Base-by-base conservation (phyloP, 2,329 filamentous ascomycete genomes). In the Westerdykella sp. region DNA sequence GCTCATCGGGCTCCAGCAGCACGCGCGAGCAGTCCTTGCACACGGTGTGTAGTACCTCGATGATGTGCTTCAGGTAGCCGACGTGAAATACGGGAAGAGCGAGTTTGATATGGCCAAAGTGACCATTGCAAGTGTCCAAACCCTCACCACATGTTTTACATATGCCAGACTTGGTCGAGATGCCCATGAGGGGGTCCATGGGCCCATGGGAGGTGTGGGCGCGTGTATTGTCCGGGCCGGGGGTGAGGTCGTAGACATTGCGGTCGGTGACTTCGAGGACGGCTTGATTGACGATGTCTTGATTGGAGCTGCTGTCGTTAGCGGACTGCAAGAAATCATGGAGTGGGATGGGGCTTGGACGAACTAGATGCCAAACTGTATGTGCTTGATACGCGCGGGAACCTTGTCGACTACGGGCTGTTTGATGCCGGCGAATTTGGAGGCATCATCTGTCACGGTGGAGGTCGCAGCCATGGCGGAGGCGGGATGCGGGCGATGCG, bases 191-290 rank as follows among this genome's bases (percentile, higher is more conserved):
- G 49, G 80, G 77, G 68, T 98, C 93, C 51, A 97, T 80, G 35
- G 91, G 87, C 36, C 93, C 93, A 73, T 97, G 80, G 45, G 78
- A 74, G 45, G 85, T 87, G 14, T 89, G 81, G 41, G 78, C 79
- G 62, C 89, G 82, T 42, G 53, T 55, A 59, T 83, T 83, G 43
- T 67, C 60, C 42, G 66, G 59, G 22, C 62, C 55, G 59, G 84
- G 83, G 55, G 86, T 83, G 55, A 95, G 80, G 66, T 98, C 89
- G 74, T 95, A 98, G 48, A 97, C 82, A 66, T 90, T 83, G 58
- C 89, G 82, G 66, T 96, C 87, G n/a, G 87, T 94, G 45, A 98
- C 85, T 69, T 96, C 89, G 53, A 97, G 79, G 44, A 96, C 89
- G 50, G 86, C 89, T 69, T 98, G 93, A 63, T 91, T 94, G 55